Base-by-base conservation (phyloP, 345 rosid species). In the Odontarrhena argentea region DNA sequence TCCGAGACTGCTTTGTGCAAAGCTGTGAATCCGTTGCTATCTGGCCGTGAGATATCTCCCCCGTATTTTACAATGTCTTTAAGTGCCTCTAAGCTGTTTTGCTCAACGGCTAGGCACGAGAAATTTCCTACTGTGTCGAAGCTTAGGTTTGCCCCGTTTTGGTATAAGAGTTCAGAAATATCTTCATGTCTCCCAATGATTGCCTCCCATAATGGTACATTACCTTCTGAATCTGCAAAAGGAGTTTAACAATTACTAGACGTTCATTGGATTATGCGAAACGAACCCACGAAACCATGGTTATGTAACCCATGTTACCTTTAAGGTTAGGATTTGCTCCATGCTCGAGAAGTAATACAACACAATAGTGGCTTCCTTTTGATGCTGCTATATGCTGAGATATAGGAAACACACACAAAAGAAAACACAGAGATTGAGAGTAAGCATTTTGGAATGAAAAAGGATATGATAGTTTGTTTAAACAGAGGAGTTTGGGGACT, bases 311-410 rank as follows among this genome's bases (percentile, higher is more conserved):
- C 22, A 18, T 40, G 32, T 51, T 68, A 86, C 96, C 92, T 86
- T 47, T 77, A 22, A 49, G 47, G 61, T 88, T 88, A 18, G 94
- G 94, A 74, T 93, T 81, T 18, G 85, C 97, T 62, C 87, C 94
- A 56, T 72, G 79, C 55, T 88, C 96, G 0, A 87, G 76, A 62
- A 93, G 97, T 26, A 93, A 71, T 65, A 68, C 64, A 10, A 83
- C 82, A 24, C 97, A 87, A 41, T 83, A 85, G 35, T 79, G 76
- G 73, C 74, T 74, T 70, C 97, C 98, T 32, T 15, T 81, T 42
- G 96, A 76, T 63, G 97, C 97, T 26, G 94, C 94, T 49, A 90
- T 79, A 52, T 93, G 98, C 98, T 92, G 85, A 76, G 55, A 37
- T 46, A 71, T 54, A 86, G 83, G 70, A 45, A 25, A 74, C 55